Percentiles rank a stretch among this genome's conserved stretches.
Conservation (phyloP, 495 filamentous ascomycete species). For the Lichenothelia convexa region DNA sequence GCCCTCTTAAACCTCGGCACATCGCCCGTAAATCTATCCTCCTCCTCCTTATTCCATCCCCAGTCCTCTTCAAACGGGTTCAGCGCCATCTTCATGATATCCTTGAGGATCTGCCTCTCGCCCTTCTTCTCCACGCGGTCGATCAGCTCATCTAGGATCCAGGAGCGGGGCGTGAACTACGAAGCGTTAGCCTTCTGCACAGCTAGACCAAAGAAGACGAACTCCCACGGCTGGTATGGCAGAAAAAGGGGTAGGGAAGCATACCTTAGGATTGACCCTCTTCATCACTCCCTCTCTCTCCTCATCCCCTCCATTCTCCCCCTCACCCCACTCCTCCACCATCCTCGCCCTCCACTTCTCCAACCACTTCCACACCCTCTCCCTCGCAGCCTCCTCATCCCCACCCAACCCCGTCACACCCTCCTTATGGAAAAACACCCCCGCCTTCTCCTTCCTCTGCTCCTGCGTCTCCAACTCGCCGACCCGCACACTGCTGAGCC, state of each 20-base stretch:
- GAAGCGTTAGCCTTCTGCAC: no score
- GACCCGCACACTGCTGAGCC: conserved; percentile 40
- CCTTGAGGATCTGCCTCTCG: conserved; percentile 56
- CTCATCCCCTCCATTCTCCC: conserved; percentile 35
- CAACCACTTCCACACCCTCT: conserved; percentile 57
- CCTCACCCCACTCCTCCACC: conserved; percentile 48
- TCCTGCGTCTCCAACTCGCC: conserved; percentile 41
- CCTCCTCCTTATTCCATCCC: conserved; percentile 50
- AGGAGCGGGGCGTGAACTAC: conserved; percentile 63
- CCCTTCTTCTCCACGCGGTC: conserved; percentile 66
- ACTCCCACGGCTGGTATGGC: neutral
- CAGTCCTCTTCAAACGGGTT: conserved; percentile 73
- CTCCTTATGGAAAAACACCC: conserved; percentile 52
- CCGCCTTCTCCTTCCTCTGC: conserved; percentile 35
- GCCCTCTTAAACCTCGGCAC: conserved; percentile 58
- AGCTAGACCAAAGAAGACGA: no score
- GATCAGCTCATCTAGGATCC: conserved; percentile 90
- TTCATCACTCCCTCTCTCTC: conserved; percentile 59
- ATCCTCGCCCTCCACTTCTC: conserved; percentile 48
- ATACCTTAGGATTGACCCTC: conserved; percentile 62
- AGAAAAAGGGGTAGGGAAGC: conserved; percentile 1
- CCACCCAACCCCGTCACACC: conserved; percentile 35
- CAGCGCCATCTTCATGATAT: conserved; percentile 61
- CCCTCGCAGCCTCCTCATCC: conserved; percentile 41
- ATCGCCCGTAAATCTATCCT: conserved; percentile 71